Evolutionary conservation across 257 asterid genomes (phyloP).

Genomic region (Nicotiana sylvestris): DNA sequence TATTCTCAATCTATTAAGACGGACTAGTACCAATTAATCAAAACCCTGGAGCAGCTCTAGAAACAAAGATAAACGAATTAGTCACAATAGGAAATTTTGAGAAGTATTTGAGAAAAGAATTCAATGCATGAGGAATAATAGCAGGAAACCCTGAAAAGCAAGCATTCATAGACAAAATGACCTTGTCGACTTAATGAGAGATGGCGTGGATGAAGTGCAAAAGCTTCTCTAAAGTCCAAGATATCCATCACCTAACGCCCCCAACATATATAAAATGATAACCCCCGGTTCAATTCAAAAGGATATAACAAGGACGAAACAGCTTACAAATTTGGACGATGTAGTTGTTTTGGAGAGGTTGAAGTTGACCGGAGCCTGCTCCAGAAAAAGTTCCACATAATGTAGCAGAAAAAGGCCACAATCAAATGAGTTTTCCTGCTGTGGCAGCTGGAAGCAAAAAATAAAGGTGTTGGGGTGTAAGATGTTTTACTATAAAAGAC

Average conservation of each 20-base stretch:
- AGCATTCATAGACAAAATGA: background rate
- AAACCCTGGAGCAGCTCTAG: background rate
- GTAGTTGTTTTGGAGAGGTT: slow-evolving; percentile 18
- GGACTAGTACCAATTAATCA: background rate
- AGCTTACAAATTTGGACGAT: slow-evolving; percentile 53
- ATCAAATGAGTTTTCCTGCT: slow-evolving; percentile 80
- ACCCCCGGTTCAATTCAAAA: background rate
- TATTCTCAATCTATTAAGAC: background rate
- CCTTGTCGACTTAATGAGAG: slow-evolving; percentile 2
- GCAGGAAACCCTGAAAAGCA: background rate
- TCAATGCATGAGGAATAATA: background rate
- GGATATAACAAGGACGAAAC: background rate
- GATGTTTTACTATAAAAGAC: background rate
- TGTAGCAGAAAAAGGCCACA: slow-evolving; percentile 96
- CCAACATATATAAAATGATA: background rate
- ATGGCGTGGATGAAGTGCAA: background rate
- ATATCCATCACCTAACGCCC: background rate
- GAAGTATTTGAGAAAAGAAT: background rate
- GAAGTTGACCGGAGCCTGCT: slow-evolving; percentile 42
- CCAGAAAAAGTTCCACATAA: slow-evolving; percentile 72
- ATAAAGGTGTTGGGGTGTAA: background rate
- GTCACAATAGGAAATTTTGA: background rate
- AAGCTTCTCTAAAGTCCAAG: background rate
- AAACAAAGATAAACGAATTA: background rate
- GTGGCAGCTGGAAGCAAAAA: slow-evolving; percentile 65